Evolutionary conservation across 306 rosid genomes (phyloP), one percentile per base, ranked within the genome.

Genomic region (Corylus heterophylla): DNA sequence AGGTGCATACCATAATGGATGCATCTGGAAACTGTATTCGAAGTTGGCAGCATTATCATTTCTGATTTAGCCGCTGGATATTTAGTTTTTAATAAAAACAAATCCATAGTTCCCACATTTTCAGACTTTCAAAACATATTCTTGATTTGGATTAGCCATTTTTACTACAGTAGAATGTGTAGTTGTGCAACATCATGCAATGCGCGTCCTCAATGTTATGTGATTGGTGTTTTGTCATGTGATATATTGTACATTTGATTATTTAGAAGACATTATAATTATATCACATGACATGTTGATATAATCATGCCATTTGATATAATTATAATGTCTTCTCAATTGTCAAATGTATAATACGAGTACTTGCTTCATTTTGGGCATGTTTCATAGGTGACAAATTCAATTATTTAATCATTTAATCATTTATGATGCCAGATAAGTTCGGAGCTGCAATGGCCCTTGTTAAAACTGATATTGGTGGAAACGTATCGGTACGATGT

Each of bases 361-460:
- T 73, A 18, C 42, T 8, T 74, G 71, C 29, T 71, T 27, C 0
- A 31, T 64, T 42, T 7, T 64, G 47, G 5, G 20, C 17, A 20
- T 25, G 14, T 17, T 73, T n/a, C 74, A n/a, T 14, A 22, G 56
- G 39, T 16, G 52, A 63, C 45, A 5, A 39, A 3, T 45, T 45
- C 35, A 31, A 31, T 48, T 47, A 48, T 49, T 64, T 44, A 13
- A 35, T 37, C 35, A 31, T 17, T 80, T 9, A 4, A 14, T 16
- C 42, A 12, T 77, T 87, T 84, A 10, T 82, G 69, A 12, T 83
- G 86, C 78, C 89, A 95, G 98, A 93, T 18, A 96, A 91, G 85
- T 96, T 96, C 82, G 99, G 99, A 88, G 94, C 99, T 83, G 89
- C 99, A 69, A 91, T 96, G 99, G 10, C 89, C 76, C 98, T 94